Evolutionary conservation across 768 basidiomycete genomes (phyloP), one percentile per base, ranked within the genome.

Genomic region (Hebeloma cylindrosporum): DNA sequence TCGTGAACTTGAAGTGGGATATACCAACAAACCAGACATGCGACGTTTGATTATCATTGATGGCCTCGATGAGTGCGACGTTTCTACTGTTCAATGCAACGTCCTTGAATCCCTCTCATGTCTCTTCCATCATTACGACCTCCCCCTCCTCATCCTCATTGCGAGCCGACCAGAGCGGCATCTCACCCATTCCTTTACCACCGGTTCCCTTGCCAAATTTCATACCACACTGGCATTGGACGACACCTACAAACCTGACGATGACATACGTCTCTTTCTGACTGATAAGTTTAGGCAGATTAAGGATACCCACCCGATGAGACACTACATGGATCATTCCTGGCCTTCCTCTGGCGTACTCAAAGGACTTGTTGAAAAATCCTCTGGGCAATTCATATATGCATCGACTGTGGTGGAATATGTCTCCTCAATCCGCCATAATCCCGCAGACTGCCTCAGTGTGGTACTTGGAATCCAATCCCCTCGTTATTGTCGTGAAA

Each of bases 321-420:
- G 18, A 8, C 5, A 13, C 11, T 23, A 23, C 3, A 40, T 51
- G 5, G 28, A 21, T 3, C 2, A 10, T 1, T 3, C 4, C 6
- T 52, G 50, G 46, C 42, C 43, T 7, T 20, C 29, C 7, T 9
- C 14, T 2, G 16, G 11, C 1, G 30, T 23, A 9, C 21, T 50
- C 11, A n/a, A 37, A 14, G 3, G 16, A 2, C 23, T 50, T 6
- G 32, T 52, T 7, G 2, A 6, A 6, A 46, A 52, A 28, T 47
- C 51, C 10, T 52, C 48, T 1, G 51, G 51, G 3, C 45, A 52
- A 11, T 55, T 51, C 26, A 52, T 52, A 7, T 55, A 52, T 26
- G 53, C 51, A 0, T n/a, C 53, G 4, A 45, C 40, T 0, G 53
- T 52, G 4, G 22, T 40, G 1, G 34, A 31, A 18, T 49, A 41